Conservation (phyloP, 2,329 filamentous ascomycete species). For the Colletotrichum plurivorum region DNA sequence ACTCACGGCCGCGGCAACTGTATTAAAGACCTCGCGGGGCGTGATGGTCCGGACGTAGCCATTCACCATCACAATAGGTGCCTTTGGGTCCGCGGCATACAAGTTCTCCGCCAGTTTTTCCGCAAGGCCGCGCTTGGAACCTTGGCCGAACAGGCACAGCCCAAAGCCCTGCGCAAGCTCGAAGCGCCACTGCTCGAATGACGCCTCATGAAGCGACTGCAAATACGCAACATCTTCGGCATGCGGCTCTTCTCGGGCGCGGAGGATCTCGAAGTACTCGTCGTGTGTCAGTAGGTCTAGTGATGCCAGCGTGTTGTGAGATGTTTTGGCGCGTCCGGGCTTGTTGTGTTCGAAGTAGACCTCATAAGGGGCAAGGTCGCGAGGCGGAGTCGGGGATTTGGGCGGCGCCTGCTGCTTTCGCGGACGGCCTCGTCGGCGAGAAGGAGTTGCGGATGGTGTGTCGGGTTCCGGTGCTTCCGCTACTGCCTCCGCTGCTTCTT, state of each 20-base stretch:
- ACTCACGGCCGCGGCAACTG: conserved; percentile 75
- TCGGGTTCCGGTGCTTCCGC: conserved; percentile 47
- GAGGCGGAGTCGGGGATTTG: conserved; percentile 83
- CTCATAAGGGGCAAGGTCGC: conserved; percentile 88
- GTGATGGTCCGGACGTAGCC: conserved; percentile 81
- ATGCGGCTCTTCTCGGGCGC: conserved; percentile 78
- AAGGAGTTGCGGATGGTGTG: conserved; percentile 66
- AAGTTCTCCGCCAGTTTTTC: conserved; percentile 82
- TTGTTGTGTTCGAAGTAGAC: conserved; percentile 95
- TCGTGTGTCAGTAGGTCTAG: conserved; percentile 88
- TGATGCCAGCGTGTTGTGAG: conserved; percentile 84
- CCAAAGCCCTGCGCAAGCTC: conserved; percentile 91
- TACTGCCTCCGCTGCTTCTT: conserved; percentile 48
- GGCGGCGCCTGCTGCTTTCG: conserved; percentile 60
- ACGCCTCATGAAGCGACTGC: conserved; percentile 80
- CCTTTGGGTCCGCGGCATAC: conserved; percentile 63
- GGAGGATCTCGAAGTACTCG: conserved; percentile 84
- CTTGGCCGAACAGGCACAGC: conserved; percentile 92
- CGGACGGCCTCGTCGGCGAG: conserved; percentile 52
- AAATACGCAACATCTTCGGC: conserved; percentile 78
- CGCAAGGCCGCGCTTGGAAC: conserved; percentile 85
- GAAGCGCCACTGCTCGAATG: conserved; percentile 93
- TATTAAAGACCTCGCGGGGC: conserved; percentile 78
- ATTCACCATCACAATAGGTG: conserved; percentile 86
- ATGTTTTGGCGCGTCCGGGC: conserved; percentile 85